These are phyloP conservation scores for Albifimbria verrucaria DNA, from an alignment of 2,329 filamentous ascomycete species.

Conservation along the genomic window DNA sequence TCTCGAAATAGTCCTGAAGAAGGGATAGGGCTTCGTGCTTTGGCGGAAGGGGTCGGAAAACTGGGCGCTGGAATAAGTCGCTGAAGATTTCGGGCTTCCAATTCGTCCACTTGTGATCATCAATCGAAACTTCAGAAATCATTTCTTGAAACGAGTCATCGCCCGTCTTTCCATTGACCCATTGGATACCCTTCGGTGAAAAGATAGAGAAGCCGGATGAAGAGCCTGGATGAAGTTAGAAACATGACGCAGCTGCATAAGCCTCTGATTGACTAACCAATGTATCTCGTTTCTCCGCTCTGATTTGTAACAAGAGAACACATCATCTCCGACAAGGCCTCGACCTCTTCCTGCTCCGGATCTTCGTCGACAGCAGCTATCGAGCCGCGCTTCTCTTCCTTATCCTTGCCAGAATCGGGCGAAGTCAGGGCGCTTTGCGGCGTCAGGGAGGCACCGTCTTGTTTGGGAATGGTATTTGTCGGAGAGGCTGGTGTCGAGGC, in stretches of 20 bases:
- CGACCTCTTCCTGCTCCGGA: conserved; percentile 61
- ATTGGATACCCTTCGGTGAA: conserved; percentile 95
- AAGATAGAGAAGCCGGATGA: conserved; percentile 99
- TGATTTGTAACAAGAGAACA: conserved; percentile 95
- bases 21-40: conserved; percentile 86
- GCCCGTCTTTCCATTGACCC: conserved; percentile 98
- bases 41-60: conserved; percentile 79
- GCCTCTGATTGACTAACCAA: conserved; percentile 56
- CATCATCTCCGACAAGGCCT: conserved; percentile 96
- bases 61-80: conserved; percentile 80
- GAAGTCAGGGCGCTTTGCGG: conserved; percentile 55
- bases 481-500: conserved; percentile 50
- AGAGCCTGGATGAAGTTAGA: conserved; percentile 60
- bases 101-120: conserved; percentile 93
- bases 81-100: conserved; percentile 98
- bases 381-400: conserved; percentile 29
- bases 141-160: conserved; percentile 92
- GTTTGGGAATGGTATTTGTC: conserved; percentile 41
- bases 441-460: conserved; percentile 41
- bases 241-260: not conserved
- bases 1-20: conserved; percentile 92
- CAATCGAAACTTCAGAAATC: conserved; percentile 86
- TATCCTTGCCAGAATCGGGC: conserved; percentile 42
- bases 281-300: conserved; percentile 90
- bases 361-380: conserved; percentile 18